Conservation (phyloP, 495 filamentous ascomycete species). For the Penicillium cosmopolitanum region DNA sequence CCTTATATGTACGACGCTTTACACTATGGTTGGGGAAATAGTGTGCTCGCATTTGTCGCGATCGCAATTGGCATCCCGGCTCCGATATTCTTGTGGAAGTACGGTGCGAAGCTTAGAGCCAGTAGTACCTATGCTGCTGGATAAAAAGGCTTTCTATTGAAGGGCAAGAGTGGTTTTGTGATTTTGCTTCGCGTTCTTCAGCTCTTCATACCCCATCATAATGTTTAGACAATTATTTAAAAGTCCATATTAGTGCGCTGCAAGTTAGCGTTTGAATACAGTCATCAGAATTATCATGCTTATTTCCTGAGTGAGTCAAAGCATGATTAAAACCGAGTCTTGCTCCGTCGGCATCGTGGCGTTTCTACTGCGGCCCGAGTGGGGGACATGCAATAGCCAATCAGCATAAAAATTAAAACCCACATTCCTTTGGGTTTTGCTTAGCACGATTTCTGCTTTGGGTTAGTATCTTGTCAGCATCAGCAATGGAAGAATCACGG, state of each 20-base stretch:
- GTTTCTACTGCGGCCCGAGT: neutral
- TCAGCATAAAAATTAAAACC: neutral
- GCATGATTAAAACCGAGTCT: neutral
- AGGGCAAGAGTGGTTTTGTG: neutral
- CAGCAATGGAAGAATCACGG: neutral
- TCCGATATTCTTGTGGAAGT: conserved; percentile 65
- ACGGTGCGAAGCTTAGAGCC: conserved; percentile 57
- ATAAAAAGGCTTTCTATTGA: conserved; percentile 12
- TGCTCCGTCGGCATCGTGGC: neutral
- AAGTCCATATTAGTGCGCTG: neutral
- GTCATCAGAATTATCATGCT: neutral
- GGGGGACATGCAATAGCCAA: neutral
- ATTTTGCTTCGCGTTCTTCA: neutral
- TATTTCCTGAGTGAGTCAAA: neutral
- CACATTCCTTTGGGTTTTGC: neutral
- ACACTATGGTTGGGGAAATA: conserved; percentile 68
- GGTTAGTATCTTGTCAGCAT: conserved; percentile 5
- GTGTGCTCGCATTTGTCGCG: conserved; percentile 57
- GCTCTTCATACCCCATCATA: neutral
- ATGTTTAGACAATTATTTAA: neutral
- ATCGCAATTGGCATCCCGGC: conserved; percentile 61
- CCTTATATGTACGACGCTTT: conserved; percentile 63
- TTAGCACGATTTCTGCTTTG: neutral
- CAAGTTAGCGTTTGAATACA: neutral
- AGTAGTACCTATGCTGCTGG: conserved; percentile 72